Percentiles rank a stretch among this genome's conserved stretches.
Evolutionary conservation across 2,329 filamentous ascomycete genomes (phyloP).

Genomic region (Tolypocladium capitatum): DNA sequence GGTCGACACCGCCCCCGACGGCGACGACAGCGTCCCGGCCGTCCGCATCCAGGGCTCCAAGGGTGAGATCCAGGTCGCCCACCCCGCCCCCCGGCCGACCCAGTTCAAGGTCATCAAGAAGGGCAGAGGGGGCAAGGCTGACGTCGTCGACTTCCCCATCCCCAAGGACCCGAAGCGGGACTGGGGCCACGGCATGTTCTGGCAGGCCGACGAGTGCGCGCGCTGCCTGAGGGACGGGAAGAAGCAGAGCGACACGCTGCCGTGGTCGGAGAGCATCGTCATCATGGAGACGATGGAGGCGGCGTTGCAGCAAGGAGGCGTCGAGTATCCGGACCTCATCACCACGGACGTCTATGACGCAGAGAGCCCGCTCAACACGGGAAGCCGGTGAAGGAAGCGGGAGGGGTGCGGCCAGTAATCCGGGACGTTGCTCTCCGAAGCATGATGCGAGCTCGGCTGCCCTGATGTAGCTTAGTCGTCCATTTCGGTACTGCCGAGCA

Average conservation of each 20-base stretch:
- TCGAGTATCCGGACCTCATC: slow-evolving; percentile 42
- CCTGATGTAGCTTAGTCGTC: not conserved
- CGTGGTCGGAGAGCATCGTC: slow-evolving; percentile 62
- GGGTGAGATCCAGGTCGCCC: slow-evolving; percentile 71
- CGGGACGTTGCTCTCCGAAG: no score
- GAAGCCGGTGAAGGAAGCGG: slow-evolving; percentile 19
- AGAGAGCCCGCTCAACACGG: slow-evolving; percentile 49
- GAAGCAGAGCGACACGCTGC: slow-evolving; percentile 58
- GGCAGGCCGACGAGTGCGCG: slow-evolving; percentile 71
- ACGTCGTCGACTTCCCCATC: slow-evolving; percentile 39
- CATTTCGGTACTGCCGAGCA: not conserved
- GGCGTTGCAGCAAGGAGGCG: slow-evolving; percentile 37
- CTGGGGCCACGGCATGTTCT: slow-evolving; percentile 75
- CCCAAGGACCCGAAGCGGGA: slow-evolving; percentile 33
- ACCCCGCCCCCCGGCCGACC: slow-evolving; percentile 56
- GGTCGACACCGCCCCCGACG: slow-evolving; percentile 47
- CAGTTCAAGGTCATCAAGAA: slow-evolving; percentile 50
- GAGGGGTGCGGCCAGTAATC: not conserved
- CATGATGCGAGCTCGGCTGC: not conserved
- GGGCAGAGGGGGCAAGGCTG: slow-evolving; percentile 31
- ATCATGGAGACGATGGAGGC: slow-evolving; percentile 67
- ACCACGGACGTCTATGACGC: slow-evolving; percentile 44
- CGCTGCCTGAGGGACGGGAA: slow-evolving; percentile 63
- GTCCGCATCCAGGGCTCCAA: slow-evolving; percentile 70
- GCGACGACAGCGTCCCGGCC: slow-evolving; percentile 45